Evolutionary conservation across 176 grass and related monocot species (phyloP).

Genomic region (Zoysia pacifica): DNA sequence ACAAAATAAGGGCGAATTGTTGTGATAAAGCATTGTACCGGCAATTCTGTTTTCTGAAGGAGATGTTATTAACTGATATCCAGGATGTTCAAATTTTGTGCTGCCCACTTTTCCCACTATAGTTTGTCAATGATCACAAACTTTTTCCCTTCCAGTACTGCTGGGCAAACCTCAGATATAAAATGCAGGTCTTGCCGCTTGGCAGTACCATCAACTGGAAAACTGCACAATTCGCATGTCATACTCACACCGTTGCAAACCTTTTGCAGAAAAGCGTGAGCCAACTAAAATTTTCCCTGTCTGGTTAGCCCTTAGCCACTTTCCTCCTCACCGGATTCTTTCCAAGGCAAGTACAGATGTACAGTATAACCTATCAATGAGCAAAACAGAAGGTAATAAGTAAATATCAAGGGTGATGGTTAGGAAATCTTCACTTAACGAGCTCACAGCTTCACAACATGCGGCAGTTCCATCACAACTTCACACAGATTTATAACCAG

Average conservation of each 20-base stretch:
- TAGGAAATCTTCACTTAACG: background rate
- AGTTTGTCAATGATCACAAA: background rate
- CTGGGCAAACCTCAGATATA: background rate
- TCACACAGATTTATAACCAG: background rate
- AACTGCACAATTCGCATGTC: background rate
- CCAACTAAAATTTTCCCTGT: no score
- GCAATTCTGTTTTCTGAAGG: background rate
- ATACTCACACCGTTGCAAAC: no score
- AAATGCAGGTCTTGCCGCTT: background rate
- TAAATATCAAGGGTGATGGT: background rate
- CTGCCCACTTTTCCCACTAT: background rate
- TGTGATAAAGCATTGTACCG: constrained; percentile 3
- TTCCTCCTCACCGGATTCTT: background rate
- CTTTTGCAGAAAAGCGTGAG: no score
- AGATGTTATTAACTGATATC: background rate
- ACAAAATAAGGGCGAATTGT: background rate
- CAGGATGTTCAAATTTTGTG: background rate
- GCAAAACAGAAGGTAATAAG: background rate
- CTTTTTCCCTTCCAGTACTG: background rate
- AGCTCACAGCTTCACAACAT: constrained; percentile 2
- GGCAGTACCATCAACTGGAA: background rate
- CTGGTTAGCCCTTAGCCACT: background rate
- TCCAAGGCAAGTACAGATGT: background rate
- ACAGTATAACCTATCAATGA: background rate
- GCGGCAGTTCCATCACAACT: background rate